phyloP scores from a whole-genome alignment of 2,329 filamentous ascomycete genomes.

The Colletotrichum zoysiae region DNA sequence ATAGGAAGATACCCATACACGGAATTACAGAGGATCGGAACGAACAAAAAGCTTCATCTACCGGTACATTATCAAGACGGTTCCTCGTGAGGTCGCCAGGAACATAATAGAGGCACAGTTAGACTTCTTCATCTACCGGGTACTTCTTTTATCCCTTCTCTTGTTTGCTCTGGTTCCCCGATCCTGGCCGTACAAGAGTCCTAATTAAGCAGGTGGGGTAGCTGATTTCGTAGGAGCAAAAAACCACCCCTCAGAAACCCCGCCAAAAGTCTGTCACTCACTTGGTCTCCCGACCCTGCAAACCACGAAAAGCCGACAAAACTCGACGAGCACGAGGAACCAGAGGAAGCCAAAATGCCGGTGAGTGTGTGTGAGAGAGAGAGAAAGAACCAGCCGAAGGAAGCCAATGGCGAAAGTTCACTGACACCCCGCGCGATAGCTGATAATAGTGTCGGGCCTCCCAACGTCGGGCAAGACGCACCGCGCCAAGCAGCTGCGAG shows the following conservation, averaged over 20 bases:
- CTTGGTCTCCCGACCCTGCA: background rate
- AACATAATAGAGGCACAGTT: no score
- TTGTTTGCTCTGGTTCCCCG: background rate
- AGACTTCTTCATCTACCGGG: background rate
- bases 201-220: slow-evolving; percentile 20
- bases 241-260: slow-evolving; percentile 7
- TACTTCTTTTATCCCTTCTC: no score
- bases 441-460: slow-evolving; percentile 76
- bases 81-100: no score
- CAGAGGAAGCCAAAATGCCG: slow-evolving; percentile 29
- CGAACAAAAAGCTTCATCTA: background rate
- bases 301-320: background rate
- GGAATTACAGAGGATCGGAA: background rate
- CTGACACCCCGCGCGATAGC: slow-evolving; percentile 60
- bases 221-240: slow-evolving; percentile 5
- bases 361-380: slow-evolving; percentile 23
- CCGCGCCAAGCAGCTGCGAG: slow-evolving; percentile 74
- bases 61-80: no score
- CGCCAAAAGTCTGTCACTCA: slow-evolving; percentile 21
- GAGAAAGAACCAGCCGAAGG: background rate
- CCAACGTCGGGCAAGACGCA: slow-evolving; percentile 78
- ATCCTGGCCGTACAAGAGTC: background rate
- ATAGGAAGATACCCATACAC: slow-evolving; percentile 26
- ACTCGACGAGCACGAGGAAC: background rate
- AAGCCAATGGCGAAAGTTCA: background rate